Base-by-base conservation (phyloP, 768 basidiomycete species). In the Leccinum disarticulatum region DNA sequence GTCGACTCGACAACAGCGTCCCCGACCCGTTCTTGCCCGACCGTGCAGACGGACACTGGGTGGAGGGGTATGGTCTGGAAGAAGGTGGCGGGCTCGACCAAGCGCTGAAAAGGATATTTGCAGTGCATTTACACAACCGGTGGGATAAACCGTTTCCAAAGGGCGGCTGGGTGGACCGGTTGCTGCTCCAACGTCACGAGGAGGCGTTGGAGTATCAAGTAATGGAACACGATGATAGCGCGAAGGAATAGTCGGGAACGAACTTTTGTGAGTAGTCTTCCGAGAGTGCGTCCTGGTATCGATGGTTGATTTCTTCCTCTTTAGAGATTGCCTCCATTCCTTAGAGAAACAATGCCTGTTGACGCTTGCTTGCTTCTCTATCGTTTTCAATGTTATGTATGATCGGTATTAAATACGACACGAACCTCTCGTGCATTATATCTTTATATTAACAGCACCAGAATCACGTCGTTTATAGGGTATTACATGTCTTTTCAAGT, bases 111-210 rank as follows among this genome's bases (percentile, higher is more conserved):
- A 85, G 87, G 54, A 81, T 96, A 1, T 98, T 95, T 76, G 82
- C 87, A 0, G 85, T 98, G 22, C 96, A 98, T 76, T 70, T 98
- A 64, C 96, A 98, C 73, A 97, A 98, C 75, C 93, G 93, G 71
- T 98, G 95, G 95, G 83, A 88, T 56, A 95, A 91, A 78, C 70
- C 75, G 55, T 98, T 90, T 66, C 95, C 96, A 0, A 69, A 68
- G 22, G 83, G 77, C 6, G 95, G 96, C 0, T 98, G 95, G 95
- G 87, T 98, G 1, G 87, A 91, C 46, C 78, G 90, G 67, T 68
- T 97, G 62, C 72, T 98, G 57, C 71, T 95, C 62, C 79, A 72
- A 63, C 77, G 80, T 71, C 87, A 90, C 64, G 86, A 91, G 17
- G 64, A 71, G 38, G 62, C 38, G 62, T 63, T 77, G 65, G 65